These are phyloP conservation scores for Bacterosira constricta DNA, from an alignment of 108 stramenopile species.

Conservation along the genomic window DNA sequence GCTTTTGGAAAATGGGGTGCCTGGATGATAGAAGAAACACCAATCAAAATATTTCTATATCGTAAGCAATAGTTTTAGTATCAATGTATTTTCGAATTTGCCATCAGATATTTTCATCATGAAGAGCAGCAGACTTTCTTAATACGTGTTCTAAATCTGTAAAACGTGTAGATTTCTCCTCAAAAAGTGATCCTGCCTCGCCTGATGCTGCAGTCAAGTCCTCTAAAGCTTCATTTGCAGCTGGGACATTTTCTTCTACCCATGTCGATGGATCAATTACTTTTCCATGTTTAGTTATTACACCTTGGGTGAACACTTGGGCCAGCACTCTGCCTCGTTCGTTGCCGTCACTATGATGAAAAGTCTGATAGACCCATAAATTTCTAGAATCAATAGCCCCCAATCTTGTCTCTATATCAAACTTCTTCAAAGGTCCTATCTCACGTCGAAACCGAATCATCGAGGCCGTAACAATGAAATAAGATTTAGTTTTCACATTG, in stretches of 20 bases:
- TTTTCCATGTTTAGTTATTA: constrained; percentile 31
- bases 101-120: constrained; percentile 23
- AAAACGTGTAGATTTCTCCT: constrained; percentile 35
- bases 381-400: constrained; percentile 59
- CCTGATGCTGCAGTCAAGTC: constrained; percentile 9
- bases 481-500: constrained; percentile 26
- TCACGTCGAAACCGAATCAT: constrained; percentile 67
- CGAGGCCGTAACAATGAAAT: constrained; percentile 56
- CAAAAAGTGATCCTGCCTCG: constrained; percentile 18
- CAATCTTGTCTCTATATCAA: constrained; percentile 61
- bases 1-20: no score
- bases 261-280: constrained; percentile 35
- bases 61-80: no score
- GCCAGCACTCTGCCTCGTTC: constrained; percentile 36
- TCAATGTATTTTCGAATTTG: no score
- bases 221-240: constrained; percentile 18
- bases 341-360: constrained; percentile 32
- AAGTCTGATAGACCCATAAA: constrained; percentile 71
- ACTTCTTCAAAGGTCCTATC: constrained; percentile 57
- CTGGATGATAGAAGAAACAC: no score
- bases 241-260: constrained; percentile 15
- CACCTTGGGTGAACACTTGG: constrained; percentile 38
- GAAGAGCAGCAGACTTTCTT: constrained; percentile 20
- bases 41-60: no score
- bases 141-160: constrained; percentile 31